Base-by-base conservation (phyloP, 2,329 filamentous ascomycete genomes). In the Talaromyces funiculosus region DNA sequence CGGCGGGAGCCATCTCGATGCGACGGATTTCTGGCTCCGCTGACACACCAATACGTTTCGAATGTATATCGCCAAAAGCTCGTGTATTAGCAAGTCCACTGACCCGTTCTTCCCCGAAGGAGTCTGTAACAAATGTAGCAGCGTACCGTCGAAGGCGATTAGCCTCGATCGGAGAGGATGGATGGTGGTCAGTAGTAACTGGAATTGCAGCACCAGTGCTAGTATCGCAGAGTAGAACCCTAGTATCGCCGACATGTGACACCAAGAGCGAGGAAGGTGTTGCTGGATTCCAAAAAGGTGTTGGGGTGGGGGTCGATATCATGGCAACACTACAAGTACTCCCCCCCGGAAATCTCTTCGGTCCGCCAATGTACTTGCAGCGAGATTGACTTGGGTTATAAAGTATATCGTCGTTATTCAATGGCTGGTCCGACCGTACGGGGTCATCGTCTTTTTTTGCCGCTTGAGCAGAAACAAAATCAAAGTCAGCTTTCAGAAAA, bases 41-140 rank as follows among this genome's bases (percentile, higher is more conserved):
- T 3, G 89, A 92, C 12, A 99, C 93, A 29, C 94, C 94, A 57
- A 97, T 88, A 57, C 93, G 89, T 77, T 99, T 99, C 61, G 87
- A 90, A 35, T 84, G 84, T 77, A 97, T 91, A 77, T 99, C 94
- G 26, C 94, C 94, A 72, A 99, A 97, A 3, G 94, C 84, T 31
- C 94, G 89, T 33, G 90, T 95, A 77, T 99, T 99, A 67, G 94
- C 94, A 0, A 99, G 82, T 0, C 94, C 93, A 14, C 87, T 87
- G 74, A 99, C 94, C 67, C 94, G 91, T 76, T 97, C 92, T 77
- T 99, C 94, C 70, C 94, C 94, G 73, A 99, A 99, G 35, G 90
- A 95, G 76, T 99, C 94, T 0, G 93, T 94, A 18, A 96, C 88
- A 72, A 97, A 93, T 2, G 88, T 88, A 31, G 89, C 85, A 1